A percentile compares a stretch with the other conserved stretches of the same genome.
Conservation (phyloP, 2,329 filamentous ascomycete species). For the Aspergillus puulaauensis region DNA sequence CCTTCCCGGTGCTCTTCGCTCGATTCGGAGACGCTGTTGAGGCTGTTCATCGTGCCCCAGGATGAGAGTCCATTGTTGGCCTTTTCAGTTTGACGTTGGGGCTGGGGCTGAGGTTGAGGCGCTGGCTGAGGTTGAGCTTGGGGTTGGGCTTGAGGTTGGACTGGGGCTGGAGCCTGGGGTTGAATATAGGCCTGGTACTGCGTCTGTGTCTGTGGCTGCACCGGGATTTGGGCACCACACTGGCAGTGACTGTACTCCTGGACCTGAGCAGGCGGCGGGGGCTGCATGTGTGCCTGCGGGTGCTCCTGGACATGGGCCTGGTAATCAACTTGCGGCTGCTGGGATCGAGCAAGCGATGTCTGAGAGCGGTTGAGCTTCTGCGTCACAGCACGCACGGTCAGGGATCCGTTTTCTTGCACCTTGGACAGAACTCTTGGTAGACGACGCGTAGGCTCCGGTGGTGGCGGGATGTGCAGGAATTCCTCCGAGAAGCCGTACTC, state of each 20-base stretch:
- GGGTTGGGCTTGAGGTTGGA: too few species aligned
- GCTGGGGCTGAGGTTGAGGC: too few species aligned
- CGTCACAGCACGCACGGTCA: background rate
- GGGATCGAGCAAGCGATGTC: background rate
- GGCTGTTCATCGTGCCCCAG: background rate
- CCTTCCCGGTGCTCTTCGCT: background rate
- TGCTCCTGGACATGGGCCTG: too few species aligned
- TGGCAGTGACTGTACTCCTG: too few species aligned
- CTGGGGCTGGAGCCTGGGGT: too few species aligned
- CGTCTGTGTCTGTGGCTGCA: too few species aligned
- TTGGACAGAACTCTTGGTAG: background rate
- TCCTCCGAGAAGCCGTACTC: background rate
- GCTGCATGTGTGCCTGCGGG: too few species aligned
- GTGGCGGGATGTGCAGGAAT: background rate
- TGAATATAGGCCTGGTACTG: too few species aligned
- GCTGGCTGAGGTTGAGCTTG: too few species aligned
- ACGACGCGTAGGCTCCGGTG: background rate
- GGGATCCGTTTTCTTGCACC: background rate
- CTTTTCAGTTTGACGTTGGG: background rate
- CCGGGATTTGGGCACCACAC: too few species aligned
- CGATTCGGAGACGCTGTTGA: background rate
- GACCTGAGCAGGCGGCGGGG: too few species aligned
- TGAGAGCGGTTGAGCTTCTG: background rate
- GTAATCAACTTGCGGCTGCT: too few species aligned
- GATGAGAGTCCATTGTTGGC: background rate